Evolutionary conservation across 306 rosid species (phyloP), one percentile per base, ranked within the genome.

Genomic region (Lathyrus tuberosus): DNA sequence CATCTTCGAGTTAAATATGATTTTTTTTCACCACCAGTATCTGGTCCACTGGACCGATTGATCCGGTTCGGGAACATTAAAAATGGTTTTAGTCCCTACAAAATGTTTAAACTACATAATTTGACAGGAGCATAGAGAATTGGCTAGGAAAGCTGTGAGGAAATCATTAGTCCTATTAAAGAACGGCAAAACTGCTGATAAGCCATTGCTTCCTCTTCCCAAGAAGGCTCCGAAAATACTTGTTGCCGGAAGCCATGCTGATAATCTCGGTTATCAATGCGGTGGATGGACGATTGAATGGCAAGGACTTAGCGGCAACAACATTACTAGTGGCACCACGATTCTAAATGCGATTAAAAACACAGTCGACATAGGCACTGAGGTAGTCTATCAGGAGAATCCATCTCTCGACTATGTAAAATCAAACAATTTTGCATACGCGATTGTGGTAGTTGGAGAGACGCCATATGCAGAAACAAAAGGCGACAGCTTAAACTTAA

Each of bases 251-350:
- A 79, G 69, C 2, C 83, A 79, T 38, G 83, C 83, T 13, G 59
- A 79, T 79, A 74, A 79, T 69, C 62, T 79, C 4, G 83, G 83
- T 1, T 69, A 63, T 79, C 83, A 79, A 12, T 79, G 83, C 69
- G 83, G 83, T 57, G 83, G 79, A 6, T 79, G 83, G 83, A 79
- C 83, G n/a, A 69, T 79, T 18, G 37, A 69, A 60, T 79, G 83
- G 83, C 76, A 69, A 63, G 83, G 83, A 47, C 28, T 74, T 52
- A 28, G 49, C 14, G 80, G 80, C 46, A 80, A 75, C 65, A 49
- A 58, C 70, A 4, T 57, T 6, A 65, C 79, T 20, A 48, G 35
- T 57, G 84, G 84, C 51, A 79, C 80, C 2, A 63, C 83, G 11
- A 74, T 79, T 69, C 64, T 79, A 12, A 13, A 5, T 46, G 79